Evolutionary conservation across 345 rosid genomes (phyloP), one percentile per base, ranked within the genome.

Genomic region (Gossypium rotundifolium): DNA sequence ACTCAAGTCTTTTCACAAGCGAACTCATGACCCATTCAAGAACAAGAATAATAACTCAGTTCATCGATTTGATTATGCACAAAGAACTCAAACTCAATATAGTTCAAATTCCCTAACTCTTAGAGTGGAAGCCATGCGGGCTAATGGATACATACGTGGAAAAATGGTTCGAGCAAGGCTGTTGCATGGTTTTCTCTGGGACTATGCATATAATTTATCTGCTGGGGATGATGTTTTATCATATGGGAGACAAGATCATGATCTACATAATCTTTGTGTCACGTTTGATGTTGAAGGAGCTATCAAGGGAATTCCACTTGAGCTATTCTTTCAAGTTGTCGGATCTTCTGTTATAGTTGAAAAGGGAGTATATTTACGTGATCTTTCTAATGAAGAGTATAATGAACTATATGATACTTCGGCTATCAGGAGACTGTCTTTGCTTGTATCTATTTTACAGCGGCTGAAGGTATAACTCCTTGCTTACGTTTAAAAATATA

Each of bases 131-230:
- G 88, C 91, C 68, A 92, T 91, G 94, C 91, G 90, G 70, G 88
- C 94, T 72, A 94, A 92, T 83, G 96, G 98, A 73, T 94, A 92
- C 85, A 91, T 92, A 74, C 80, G 85, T 74, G 88, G 90, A 76
- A 94, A 54, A 87, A 92, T 92, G 97, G 87, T 89, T 68, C 92
- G 96, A 23, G 91, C 94, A 70, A 92, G 86, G 76, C 84, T 94
- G 79, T 81, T 92, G 57, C 98, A 94, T 83, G 76, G 78, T 71
- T 94, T 88, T 83, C 87, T 92, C 53, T 90, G 96, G 98, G 86
- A 78, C 75, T 86, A 82, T 71, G 79, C 87, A 22, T 85, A 84
- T 46, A 69, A 83, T 78, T 77, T 83, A 52, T 79, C 91, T 67
- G 83, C 83, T 63, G 81, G 84, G 85, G 83, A 84, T 70, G 83